Evolutionary conservation across 305 asterid genomes (phyloP).

Genomic region (Nicotiana rustica): DNA sequence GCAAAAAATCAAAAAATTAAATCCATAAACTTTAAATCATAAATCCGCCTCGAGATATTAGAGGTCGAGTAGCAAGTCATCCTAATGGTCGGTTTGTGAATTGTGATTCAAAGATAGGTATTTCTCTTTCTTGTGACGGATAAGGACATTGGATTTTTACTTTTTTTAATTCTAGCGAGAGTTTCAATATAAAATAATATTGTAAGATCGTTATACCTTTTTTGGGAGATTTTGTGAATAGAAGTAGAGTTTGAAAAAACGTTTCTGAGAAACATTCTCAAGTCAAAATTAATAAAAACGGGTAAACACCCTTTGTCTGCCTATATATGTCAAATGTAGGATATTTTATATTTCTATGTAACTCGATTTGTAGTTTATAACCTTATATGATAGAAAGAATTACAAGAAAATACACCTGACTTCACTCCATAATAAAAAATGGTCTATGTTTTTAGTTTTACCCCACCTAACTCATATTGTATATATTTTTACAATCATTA

Average conservation of each 20-base stretch:
- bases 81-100: slow-evolving; percentile 20
- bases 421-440: too few relatives aligned
- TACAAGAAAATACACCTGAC: too few relatives aligned
- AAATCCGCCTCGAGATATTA: too few relatives aligned
- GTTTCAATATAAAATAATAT: not conserved
- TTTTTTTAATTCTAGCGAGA: not conserved
- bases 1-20: too few relatives aligned
- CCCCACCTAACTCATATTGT: too few relatives aligned
- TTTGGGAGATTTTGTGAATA: not conserved
- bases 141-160: not conserved
- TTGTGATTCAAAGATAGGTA: not conserved
- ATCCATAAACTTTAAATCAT: too few relatives aligned
- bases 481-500: too few relatives aligned
- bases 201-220: not conserved
- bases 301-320: not conserved
- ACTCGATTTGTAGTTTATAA: not conserved
- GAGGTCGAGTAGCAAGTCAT: slow-evolving; percentile 1
- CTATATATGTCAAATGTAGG: too few relatives aligned
- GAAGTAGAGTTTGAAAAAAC: not conserved
- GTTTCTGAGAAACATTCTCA: not conserved
- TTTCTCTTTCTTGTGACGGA: too few relatives aligned
- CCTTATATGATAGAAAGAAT: not conserved
- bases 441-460: too few relatives aligned
- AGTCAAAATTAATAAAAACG: not conserved
- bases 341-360: not conserved